Conservation (phyloP, 176 grass and related monocot species). For the Triticum turgidum region DNA sequence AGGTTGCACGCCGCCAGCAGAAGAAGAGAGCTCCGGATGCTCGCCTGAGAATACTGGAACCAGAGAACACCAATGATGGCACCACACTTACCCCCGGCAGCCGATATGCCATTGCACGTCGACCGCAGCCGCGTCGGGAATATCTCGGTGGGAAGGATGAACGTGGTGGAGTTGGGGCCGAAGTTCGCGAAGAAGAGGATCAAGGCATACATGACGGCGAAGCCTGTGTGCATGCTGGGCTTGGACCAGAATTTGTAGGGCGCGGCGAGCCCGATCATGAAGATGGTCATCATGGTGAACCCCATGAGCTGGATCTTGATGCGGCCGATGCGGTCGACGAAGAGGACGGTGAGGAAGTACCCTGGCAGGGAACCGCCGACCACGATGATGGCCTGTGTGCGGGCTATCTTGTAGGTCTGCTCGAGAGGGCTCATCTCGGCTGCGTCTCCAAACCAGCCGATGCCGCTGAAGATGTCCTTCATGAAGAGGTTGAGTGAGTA, state of each 20-base stretch:
- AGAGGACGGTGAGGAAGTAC: slow-evolving; percentile 11
- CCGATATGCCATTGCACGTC: slow-evolving; percentile 47
- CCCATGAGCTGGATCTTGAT: slow-evolving; percentile 18
- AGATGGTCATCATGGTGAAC: too few relatives aligned
- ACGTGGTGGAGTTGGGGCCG: too few relatives aligned
- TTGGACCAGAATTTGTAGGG: too few relatives aligned
- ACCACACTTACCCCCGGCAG: slow-evolving; percentile 38
- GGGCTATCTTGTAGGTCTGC: neutral
- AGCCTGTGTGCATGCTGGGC: too few relatives aligned
- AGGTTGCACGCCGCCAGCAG: slow-evolving; percentile 35
- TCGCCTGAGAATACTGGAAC: slow-evolving; percentile 10
- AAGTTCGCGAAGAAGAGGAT: too few relatives aligned
- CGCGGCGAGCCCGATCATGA: too few relatives aligned
- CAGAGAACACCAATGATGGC: slow-evolving; percentile 33
- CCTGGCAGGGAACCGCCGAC: slow-evolving; percentile 20
- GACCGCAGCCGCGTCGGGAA: slow-evolving; percentile 45
- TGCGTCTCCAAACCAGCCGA: neutral
- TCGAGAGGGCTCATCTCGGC: neutral
- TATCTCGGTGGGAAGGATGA: neutral
- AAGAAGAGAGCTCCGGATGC: neutral
- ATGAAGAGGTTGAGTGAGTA: slow-evolving; percentile 20
- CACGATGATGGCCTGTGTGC: neutral
- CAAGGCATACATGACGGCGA: too few relatives aligned
- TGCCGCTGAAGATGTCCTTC: slow-evolving; percentile 30
- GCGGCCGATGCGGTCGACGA: slow-evolving; percentile 33